Evolutionary conservation across 352 stramenopile genomes (phyloP).

Genomic region (Phytophthora syringae): DNA sequence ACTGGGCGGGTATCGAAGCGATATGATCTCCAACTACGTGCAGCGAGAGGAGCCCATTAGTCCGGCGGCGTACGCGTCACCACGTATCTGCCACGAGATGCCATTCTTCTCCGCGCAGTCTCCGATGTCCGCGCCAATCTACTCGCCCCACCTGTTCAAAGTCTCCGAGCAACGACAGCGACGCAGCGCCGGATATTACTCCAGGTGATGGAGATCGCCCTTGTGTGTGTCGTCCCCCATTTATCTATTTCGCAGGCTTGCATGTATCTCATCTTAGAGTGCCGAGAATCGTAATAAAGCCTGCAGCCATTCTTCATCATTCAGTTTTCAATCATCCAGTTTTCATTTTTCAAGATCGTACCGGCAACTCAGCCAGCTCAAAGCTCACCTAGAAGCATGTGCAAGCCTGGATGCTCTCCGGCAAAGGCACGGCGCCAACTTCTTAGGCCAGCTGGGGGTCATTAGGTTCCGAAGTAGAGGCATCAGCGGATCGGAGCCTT

Average conservation of each 20-base stretch:
- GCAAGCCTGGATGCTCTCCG: too few relatives aligned
- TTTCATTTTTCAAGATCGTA: too few relatives aligned
- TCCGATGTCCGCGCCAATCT: slow-evolving; percentile 36
- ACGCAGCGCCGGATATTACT: slow-evolving; percentile 32
- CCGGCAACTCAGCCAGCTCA: too few relatives aligned
- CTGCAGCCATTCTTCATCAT: too few relatives aligned
- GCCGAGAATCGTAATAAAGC: slow-evolving; percentile 15
- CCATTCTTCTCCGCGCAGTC: slow-evolving; percentile 55
- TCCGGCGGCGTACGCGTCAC: slow-evolving; percentile 35
- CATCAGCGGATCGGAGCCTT: slow-evolving; percentile 12
- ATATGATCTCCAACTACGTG: slow-evolving; percentile 44
- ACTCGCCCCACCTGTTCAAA: slow-evolving; percentile 46
- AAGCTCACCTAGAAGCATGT: slow-evolving; percentile 8
- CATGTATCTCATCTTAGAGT: not conserved
- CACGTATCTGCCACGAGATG: slow-evolving; percentile 54
- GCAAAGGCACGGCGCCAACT: slow-evolving; percentile 5
- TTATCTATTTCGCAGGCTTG: slow-evolving; percentile 22
- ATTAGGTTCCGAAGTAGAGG: not conserved
- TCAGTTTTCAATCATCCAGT: slow-evolving; percentile 4
- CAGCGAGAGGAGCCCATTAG: slow-evolving; percentile 23
- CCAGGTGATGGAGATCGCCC: slow-evolving; percentile 27
- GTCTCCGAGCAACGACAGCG: slow-evolving; percentile 37
- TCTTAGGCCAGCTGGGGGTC: slow-evolving; percentile 3
- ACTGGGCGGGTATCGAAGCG: slow-evolving; percentile 37
- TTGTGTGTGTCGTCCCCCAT: slow-evolving; percentile 9